A percentile compares a stretch with the other conserved stretches of the same genome.
These are phyloP conservation scores for Styphnolobium japonicum DNA, from an alignment of 306 rosid species.

Conservation along the genomic window DNA sequence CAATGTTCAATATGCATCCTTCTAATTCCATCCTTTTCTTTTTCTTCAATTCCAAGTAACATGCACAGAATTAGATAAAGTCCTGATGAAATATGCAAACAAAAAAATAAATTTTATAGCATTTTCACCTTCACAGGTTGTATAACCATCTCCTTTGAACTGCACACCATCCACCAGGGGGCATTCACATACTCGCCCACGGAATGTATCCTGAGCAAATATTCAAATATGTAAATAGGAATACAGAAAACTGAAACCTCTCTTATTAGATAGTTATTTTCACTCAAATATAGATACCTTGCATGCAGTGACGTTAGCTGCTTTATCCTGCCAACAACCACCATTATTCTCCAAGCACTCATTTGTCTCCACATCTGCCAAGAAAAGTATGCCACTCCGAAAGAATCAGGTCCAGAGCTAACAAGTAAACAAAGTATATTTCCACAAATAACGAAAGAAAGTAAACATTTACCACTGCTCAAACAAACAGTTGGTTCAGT, in stretches of 20 bases:
- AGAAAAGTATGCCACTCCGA: constrained; percentile 10
- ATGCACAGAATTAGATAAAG: not conserved
- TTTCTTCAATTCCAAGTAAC: constrained; percentile 1
- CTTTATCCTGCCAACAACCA: constrained; percentile 91
- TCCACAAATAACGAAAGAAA: not conserved
- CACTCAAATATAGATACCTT: constrained; percentile 54
- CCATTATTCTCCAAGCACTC: constrained; percentile 93
- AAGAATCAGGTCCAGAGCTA: constrained; percentile 12
- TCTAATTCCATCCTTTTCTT: not conserved
- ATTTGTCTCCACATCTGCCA: constrained; percentile 92
- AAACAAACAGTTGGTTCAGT: constrained; percentile 98
- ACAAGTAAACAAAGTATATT: not conserved
- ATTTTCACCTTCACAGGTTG: constrained; percentile 73
- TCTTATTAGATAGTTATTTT: constrained; percentile 8
- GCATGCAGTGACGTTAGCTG: constrained; percentile 92
- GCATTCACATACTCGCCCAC: constrained; percentile 97
- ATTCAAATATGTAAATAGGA: constrained; percentile 18
- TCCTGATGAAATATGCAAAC: not conserved
- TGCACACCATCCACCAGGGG: constrained; percentile 96
- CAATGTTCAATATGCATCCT: not conserved
- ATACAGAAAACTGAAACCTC: not conserved
- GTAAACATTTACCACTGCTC: constrained; percentile 69
- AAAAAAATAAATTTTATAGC: not conserved
- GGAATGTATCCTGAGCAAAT: constrained; percentile 83
- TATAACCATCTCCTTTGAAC: constrained; percentile 99